Evolutionary conservation across 495 filamentous ascomycete species (phyloP).

Genomic region (Penicillium nucicola): DNA sequence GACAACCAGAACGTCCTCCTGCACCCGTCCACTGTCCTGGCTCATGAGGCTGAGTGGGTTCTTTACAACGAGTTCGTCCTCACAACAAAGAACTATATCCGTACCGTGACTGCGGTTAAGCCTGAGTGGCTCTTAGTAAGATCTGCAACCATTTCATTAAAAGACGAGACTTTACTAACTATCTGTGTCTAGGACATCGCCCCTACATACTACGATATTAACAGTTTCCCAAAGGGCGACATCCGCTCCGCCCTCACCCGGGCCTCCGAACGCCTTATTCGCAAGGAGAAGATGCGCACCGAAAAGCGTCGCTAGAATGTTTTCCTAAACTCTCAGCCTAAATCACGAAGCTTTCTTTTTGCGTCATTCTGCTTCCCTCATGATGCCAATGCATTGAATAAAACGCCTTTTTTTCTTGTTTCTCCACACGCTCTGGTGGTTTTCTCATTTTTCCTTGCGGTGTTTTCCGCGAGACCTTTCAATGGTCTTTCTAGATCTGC

Average conservation of each 20-base stretch:
- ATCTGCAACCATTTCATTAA: slow-evolving; percentile 12
- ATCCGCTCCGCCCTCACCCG: slow-evolving; percentile 73
- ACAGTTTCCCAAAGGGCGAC: slow-evolving; percentile 78
- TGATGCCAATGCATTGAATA: slow-evolving; percentile 3
- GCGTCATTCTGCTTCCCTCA: not conserved
- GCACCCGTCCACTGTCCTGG: slow-evolving; percentile 85
- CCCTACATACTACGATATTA: slow-evolving; percentile 86
- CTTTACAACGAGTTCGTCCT: slow-evolving; percentile 98
- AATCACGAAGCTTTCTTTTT: slow-evolving; percentile 9
- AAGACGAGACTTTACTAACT: slow-evolving; percentile 19
- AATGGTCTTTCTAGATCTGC: not conserved
- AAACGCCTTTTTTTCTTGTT: not conserved
- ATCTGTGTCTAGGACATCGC: slow-evolving; percentile 68
- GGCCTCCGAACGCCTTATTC: slow-evolving; percentile 68
- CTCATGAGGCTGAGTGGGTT: slow-evolving; percentile 89
- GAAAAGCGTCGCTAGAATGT: slow-evolving; percentile 33
- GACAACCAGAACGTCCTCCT: slow-evolving; percentile 88
- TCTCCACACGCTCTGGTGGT: not conserved
- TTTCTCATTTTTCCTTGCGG: not conserved
- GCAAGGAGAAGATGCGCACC: slow-evolving; percentile 63
- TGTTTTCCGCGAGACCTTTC: not conserved
- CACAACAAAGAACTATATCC: slow-evolving; percentile 90
- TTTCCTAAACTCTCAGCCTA: slow-evolving; percentile 7
- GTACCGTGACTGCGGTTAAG: slow-evolving; percentile 58
- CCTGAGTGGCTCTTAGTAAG: slow-evolving; percentile 83